phyloP scores from a whole-genome alignment of 129 eudicot species.

The Cynara cardunculus region DNA sequence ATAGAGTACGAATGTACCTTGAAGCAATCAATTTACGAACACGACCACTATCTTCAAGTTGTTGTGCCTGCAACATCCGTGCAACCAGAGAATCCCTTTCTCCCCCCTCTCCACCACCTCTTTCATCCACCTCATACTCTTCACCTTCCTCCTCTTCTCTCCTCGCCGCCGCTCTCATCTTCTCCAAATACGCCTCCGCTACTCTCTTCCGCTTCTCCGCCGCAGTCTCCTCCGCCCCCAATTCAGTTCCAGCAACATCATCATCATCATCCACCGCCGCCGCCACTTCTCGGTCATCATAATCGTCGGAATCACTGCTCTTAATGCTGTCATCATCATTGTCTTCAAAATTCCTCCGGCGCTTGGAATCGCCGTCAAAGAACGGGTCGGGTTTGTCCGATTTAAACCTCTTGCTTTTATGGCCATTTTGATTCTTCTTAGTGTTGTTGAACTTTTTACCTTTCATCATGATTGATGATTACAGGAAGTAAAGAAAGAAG shows the following conservation, averaged over 20 bases:
- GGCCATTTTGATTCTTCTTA: slow-evolving; percentile 10
- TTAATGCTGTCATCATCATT: slow-evolving; percentile 30
- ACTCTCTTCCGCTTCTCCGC: slow-evolving; percentile 68
- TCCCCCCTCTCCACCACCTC: slow-evolving; percentile 34
- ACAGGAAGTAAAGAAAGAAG: slow-evolving; percentile 11
- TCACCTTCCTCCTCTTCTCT: slow-evolving; percentile 39
- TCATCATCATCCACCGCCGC: slow-evolving; percentile 32
- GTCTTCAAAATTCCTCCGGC: slow-evolving; percentile 24
- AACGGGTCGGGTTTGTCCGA: slow-evolving; percentile 41
- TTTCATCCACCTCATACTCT: slow-evolving; percentile 33
- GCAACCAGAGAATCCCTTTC: slow-evolving; percentile 64
- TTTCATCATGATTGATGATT: slow-evolving; percentile 16
- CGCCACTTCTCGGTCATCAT: slow-evolving; percentile 17
- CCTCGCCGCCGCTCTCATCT: slow-evolving; percentile 32
- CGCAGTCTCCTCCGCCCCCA: slow-evolving; percentile 55
- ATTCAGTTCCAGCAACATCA: slow-evolving; percentile 26
- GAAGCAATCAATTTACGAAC: slow-evolving; percentile 63
- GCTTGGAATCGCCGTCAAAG: slow-evolving; percentile 35
- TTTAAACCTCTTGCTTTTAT: slow-evolving; percentile 25
- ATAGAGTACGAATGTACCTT: slow-evolving; percentile 31
- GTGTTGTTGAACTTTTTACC: slow-evolving; percentile 10
- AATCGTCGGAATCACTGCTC: slow-evolving; percentile 38
- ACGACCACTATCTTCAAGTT: slow-evolving; percentile 88
- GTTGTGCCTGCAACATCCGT: slow-evolving; percentile 59
- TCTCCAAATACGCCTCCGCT: slow-evolving; percentile 44